Evolutionary conservation across 2,329 filamentous ascomycete species (phyloP), one percentile per base, ranked within the genome.

Genomic region (Lecanoromycetidae sp.): DNA sequence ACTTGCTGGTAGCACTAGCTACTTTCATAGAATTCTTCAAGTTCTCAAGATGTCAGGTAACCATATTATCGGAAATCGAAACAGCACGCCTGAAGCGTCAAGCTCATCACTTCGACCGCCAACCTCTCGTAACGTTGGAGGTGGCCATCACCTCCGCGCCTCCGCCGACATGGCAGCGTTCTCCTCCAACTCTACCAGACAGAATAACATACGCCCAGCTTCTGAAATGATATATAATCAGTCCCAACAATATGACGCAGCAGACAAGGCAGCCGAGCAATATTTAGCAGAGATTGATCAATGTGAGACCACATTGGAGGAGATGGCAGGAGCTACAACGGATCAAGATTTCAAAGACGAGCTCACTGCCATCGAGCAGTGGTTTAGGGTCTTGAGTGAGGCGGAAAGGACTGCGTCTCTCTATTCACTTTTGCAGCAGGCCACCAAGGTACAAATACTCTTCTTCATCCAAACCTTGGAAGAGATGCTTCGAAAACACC

Each of bases 271-370:
- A 55, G 87, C 90, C 42, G 88, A 95, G 70, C 88, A 98, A 67
- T 98, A 91, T 91, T 90, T 98, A 58, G 87, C 90, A 47, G 91
- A 98, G 60, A 96, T 98, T 57, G 91, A 98, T 63, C 90, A 96
- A 65, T 95, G 95, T 60, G 91, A 98, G 72, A 94, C 82, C n/a
- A 98, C 91, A 1, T 68, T 98, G 60, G 91, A 96, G 66, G 91
- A 98, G 64, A 98, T 98, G 91, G 91, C 91, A 35, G 88, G 90
- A 26, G 91, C 91, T 23, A 96, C 91, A n/a, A 72, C 96, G 46
- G 91, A 98, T 63, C 91, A 98, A 70, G 91, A 98, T 63, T 98
- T 98, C 74, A 98, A 98, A 71, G 91, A 96, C 66, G 91, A 98
- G 67, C 77, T 98, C 52, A 95, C 87, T 63, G 91, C 91, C 57